A percentile compares a stretch with the other conserved stretches of the same genome.
Conservation (phyloP, 768 basidiomycete genomes). For the Mycena sanguinolenta region DNA sequence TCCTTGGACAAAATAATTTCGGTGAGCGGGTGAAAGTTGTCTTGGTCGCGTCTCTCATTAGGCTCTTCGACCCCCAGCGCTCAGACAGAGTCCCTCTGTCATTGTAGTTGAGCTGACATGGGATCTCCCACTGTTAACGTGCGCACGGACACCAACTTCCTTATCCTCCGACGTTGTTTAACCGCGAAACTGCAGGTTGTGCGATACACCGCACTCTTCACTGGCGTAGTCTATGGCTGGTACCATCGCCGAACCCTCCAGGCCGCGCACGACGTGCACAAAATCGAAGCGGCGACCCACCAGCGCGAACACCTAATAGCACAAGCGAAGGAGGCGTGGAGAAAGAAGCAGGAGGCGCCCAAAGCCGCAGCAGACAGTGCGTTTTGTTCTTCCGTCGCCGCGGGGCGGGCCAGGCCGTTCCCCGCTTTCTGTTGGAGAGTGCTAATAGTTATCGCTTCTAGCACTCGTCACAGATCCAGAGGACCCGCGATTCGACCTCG, state of each 20-base stretch:
- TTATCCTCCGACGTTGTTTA: background rate
- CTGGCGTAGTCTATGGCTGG: constrained; percentile 92
- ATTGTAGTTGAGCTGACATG: constrained; percentile 55
- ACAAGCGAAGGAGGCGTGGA: constrained; percentile 93
- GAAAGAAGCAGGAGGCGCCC: constrained; percentile 73
- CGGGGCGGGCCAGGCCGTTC: background rate
- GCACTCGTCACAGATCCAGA: constrained; percentile 86
- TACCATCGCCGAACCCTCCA: constrained; percentile 93
- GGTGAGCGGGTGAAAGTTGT: constrained; percentile 15
- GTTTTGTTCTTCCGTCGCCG: constrained; percentile 43
- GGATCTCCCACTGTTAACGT: constrained; percentile 84
- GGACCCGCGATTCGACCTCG: constrained; percentile 95
- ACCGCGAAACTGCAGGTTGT: constrained; percentile 72
- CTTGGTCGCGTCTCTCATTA: background rate
- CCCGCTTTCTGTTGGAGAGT: constrained; percentile 18
- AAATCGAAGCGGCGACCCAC: constrained; percentile 79
- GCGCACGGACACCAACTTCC: constrained; percentile 43
- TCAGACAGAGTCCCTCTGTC: constrained; percentile 17
- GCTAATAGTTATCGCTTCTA: constrained; percentile 6
- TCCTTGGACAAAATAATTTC: constrained; percentile 24
- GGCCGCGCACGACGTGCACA: constrained; percentile 81
- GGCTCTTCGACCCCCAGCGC: constrained; percentile 4
- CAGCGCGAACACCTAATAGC: constrained; percentile 82
- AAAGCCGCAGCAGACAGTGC: constrained; percentile 70
- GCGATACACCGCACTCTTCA: constrained; percentile 91